phyloP scores from a whole-genome alignment of 2,329 filamentous ascomycete species.

The Phyllosticta capitalensis region DNA sequence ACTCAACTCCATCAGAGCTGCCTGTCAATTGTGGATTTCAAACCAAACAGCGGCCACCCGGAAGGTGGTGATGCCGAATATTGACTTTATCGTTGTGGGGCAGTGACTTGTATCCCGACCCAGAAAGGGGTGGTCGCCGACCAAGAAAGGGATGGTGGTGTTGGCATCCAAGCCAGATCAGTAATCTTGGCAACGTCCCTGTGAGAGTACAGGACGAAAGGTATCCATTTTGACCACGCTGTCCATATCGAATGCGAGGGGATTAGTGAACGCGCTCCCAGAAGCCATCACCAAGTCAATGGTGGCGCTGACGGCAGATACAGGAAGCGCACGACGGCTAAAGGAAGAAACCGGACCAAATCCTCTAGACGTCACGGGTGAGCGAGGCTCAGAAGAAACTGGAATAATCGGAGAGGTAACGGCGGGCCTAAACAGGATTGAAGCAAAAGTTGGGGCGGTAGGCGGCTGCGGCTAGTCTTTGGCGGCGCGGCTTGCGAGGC shows the following conservation, averaged over 20 bases:
- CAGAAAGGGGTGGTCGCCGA: not conserved
- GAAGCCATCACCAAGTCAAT: too few species aligned
- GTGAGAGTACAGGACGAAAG: not conserved
- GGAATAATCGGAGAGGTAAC: not conserved
- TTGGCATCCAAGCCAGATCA: not conserved
- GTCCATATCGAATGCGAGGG: too few species aligned
- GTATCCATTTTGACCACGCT: too few species aligned
- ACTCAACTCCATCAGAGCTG: not conserved
- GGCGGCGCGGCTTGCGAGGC: not conserved
- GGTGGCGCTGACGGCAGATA: too few species aligned
- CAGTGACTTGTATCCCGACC: not conserved
- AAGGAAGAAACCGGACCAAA: not conserved
- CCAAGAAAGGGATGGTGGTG: not conserved
- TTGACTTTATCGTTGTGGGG: not conserved
- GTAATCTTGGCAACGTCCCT: not conserved
- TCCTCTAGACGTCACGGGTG: not conserved
- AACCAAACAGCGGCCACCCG: too few species aligned
- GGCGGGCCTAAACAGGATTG: not conserved
- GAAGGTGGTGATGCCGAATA: not conserved
- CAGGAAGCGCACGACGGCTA: too few species aligned
- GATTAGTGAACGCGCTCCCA: too few species aligned
- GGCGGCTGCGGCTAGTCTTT: not conserved
- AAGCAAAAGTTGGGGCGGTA: not conserved
- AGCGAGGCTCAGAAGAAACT: too few species aligned
- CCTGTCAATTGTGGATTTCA: not conserved